phyloP scores from a whole-genome alignment of 768 basidiomycete genomes.

The Boletus speciosus region DNA sequence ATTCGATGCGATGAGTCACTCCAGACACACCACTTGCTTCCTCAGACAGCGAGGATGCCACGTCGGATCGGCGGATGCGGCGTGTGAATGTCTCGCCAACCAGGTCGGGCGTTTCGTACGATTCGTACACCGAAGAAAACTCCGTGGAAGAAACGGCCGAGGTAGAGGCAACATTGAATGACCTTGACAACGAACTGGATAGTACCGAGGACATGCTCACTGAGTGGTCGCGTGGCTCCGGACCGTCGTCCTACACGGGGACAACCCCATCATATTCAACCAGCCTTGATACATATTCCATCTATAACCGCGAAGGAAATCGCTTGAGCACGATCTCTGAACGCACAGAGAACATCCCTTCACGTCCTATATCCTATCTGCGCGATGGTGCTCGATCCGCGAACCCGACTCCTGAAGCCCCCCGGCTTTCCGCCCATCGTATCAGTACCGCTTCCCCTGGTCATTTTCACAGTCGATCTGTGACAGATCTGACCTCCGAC shows the following conservation, averaged over 20 bases:
- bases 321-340: slow-evolving; percentile 76
- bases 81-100: slow-evolving; percentile 55
- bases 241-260: slow-evolving; percentile 30
- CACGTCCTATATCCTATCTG: slow-evolving; percentile 55
- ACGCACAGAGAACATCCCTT: slow-evolving; percentile 61
- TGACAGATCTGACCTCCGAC: slow-evolving; percentile 53
- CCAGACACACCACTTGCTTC: slow-evolving; percentile 47
- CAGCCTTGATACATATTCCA: slow-evolving; percentile 38
- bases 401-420: slow-evolving; percentile 43
- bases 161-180: slow-evolving; percentile 65
- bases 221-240: slow-evolving; percentile 55
- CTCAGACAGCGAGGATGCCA: slow-evolving; percentile 44
- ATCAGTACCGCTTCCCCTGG: slow-evolving; percentile 37
- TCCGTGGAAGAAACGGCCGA: slow-evolving; percentile 46
- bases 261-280: slow-evolving; percentile 32
- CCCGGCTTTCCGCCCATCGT: slow-evolving; percentile 45
- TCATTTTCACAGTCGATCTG: slow-evolving; percentile 48
- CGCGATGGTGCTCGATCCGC: slow-evolving; percentile 29
- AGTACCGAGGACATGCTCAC: slow-evolving; percentile 63
- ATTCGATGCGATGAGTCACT: slow-evolving; percentile 3
- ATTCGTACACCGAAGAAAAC: slow-evolving; percentile 59
- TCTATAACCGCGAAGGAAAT: slow-evolving; percentile 42
- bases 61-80: slow-evolving; percentile 47
- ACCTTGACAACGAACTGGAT: slow-evolving; percentile 65
- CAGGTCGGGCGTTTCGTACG: slow-evolving; percentile 35